Base-by-base conservation (phyloP, 202 grass and related monocot genomes). In the Setaria viridis region DNA sequence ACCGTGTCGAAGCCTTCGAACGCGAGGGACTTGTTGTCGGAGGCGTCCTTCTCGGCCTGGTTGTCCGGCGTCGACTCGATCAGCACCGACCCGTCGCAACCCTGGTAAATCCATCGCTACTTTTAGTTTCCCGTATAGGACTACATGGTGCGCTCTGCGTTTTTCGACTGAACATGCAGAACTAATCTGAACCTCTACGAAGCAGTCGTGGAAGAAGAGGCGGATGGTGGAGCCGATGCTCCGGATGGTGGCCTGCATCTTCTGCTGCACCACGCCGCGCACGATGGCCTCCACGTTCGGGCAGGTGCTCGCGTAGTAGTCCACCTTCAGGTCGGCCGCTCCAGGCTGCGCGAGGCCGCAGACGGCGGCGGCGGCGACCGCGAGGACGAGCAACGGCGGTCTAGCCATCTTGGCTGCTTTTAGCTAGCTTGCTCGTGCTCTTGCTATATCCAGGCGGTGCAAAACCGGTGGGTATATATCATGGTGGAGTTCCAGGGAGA, bases 201-300 rank as follows among this genome's bases (percentile, higher is more conserved):
- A 95, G 90, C 96, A 99, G 57, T 99, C 96, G 70, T 99, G 96
- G 90, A 99, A 99, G 79, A 95, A 90, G 66, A 97, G 85, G 69
- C 96, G 95, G 81, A 97, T 14, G 67, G 89, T 92, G 75, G 90
- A 82, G 58, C 92, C 90, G 43, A 60, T 41, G 58, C 88, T 67
- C 46, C 67, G 76, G 77, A 94, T 84, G 14, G 84, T 92, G 70
- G 79, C 25, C 16, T 86, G 21, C 78, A 43, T 68, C 84, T 86
- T 91, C 74, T 86, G 54, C 19, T 72, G 83, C 43, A 98, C 91
- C 47, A 67, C 91, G 33, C 39, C 77, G 58, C 54, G 79, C 56
- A 98, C 93, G 82, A 98, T 95, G 58, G 68, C 58, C 84, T 95
- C 95, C 19, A 95, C 89, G 65, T 72, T 66, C 11, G 89, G 91